Percentiles rank a stretch among this genome's conserved stretches.
These are phyloP conservation scores for Acacia confusa DNA, from an alignment of 306 rosid genomes.

Conservation along the genomic window DNA sequence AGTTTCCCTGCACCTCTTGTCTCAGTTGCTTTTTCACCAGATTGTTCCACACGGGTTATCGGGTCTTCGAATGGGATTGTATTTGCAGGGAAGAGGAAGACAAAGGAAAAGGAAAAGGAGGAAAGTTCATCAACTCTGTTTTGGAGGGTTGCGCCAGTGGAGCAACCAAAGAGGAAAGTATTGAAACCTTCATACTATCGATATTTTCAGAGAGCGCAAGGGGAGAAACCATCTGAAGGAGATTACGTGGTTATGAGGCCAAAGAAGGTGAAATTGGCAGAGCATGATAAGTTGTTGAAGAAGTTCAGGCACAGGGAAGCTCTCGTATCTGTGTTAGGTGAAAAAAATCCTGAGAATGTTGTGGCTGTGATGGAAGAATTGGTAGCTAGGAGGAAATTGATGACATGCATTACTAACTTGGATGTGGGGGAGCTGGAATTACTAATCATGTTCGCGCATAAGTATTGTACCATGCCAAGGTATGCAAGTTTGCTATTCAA, in stretches of 20 bases:
- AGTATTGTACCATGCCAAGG: constrained; percentile 58
- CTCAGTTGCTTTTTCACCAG: constrained; percentile 69
- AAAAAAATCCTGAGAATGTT: constrained; percentile 68
- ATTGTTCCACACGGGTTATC: constrained; percentile 50
- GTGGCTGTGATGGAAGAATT: constrained; percentile 90
- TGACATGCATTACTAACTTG: constrained; percentile 63
- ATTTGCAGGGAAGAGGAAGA: constrained; percentile 60
- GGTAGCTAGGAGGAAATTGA: constrained; percentile 73
- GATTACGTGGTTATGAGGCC: constrained; percentile 66
- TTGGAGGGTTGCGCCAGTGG: constrained; percentile 43
- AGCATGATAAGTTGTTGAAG: constrained; percentile 77
- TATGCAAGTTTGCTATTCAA: constrained; percentile 66
- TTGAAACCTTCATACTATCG: constrained; percentile 57
- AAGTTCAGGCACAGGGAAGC: constrained; percentile 89
- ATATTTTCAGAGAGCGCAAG: constrained; percentile 88
- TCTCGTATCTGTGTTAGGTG: constrained; percentile 59
- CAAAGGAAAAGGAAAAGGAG: constrained; percentile 51
- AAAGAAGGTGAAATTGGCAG: constrained; percentile 56
- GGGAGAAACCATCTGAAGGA: constrained; percentile 66
- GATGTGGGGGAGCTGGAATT: constrained; percentile 60
- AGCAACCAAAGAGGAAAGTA: constrained; percentile 34
- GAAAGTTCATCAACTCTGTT: constrained; percentile 34
- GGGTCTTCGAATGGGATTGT: constrained; percentile 84
- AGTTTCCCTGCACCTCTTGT: constrained; percentile 88
- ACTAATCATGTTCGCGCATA: constrained; percentile 63